Evolutionary conservation across 2,329 filamentous ascomycete species (phyloP), one percentile per base, ranked within the genome.

Genomic region (Cercospora sesami): DNA sequence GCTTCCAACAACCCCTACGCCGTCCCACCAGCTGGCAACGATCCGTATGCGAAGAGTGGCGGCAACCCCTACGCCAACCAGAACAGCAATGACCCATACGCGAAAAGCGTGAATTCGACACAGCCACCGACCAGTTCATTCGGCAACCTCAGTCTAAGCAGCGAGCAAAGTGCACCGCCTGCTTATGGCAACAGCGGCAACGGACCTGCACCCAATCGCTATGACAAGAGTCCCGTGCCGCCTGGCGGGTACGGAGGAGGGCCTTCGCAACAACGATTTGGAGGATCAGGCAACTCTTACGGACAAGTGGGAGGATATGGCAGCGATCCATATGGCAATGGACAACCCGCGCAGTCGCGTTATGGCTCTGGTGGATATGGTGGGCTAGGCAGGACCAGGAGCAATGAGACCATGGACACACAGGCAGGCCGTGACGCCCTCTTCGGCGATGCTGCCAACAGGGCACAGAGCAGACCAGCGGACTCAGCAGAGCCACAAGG

Each of bases 341-440:
- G 73, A 16, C 67, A 61, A 33, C 57, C 64, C 26, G 65, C 67
- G n/a, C 64, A 65, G 7, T 70, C 72, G 67, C 73, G 82, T n/a
- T 82, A 82, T 64, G 80, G 82, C 51, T 73, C 80, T 69, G 83
- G 84, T 69, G 85, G 85, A 62, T 87, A 87, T 71, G 85, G 85
- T 68, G 85, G 85, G n/a, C 76, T 87, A 65, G 86, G 86, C 58
- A 79, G 81, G 57, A 73, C 78, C 60, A 80, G 82, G 69, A 81
- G 82, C 61, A 83, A 84, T 64, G 83, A 86, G 71, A 83, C 84
- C 36, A 77, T 80, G 69, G 79, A 80, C 60, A 81, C 80, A 12
- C 86, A 88, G 67, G 81, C 81, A 42, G 86, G 89, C 70, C 84
- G 89, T 48, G 86, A 90, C 75, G 87, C 86, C 30, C 83, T 92